Percentiles rank a stretch among this genome's conserved stretches.
phyloP scores from a whole-genome alignment of 1,284 basidiomycete species.

The Volvariella volvacea region DNA sequence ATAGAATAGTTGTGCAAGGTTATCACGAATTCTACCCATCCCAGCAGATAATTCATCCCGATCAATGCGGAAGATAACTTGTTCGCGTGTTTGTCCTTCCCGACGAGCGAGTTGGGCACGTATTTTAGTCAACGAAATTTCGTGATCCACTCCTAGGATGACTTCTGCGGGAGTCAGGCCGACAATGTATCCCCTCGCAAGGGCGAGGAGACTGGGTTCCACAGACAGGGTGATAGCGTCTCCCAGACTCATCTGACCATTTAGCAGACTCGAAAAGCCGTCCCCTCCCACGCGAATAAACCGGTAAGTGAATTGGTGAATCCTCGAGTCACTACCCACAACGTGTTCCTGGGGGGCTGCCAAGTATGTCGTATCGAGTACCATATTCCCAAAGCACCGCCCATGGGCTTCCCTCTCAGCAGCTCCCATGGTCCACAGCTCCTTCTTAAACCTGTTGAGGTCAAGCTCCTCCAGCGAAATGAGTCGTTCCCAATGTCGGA shows the following conservation, averaged over 20 bases:
- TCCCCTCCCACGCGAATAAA: slow-evolving; percentile 13
- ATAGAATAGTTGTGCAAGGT: slow-evolving; percentile 87
- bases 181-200: slow-evolving; percentile 81
- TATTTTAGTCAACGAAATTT: slow-evolving; percentile 53
- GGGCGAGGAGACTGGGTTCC: slow-evolving; percentile 77
- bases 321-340: slow-evolving; percentile 28
- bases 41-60: slow-evolving; percentile 87
- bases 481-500: slow-evolving; percentile 86
- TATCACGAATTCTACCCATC: slow-evolving; percentile 84
- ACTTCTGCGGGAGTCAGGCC: slow-evolving; percentile 62
- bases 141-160: slow-evolving; percentile 77
- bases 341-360: neutral
- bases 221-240: slow-evolving; percentile 85
- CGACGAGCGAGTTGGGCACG: slow-evolving; percentile 27
- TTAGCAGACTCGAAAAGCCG: slow-evolving; percentile 30
- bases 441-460: slow-evolving; percentile 74
- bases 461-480: slow-evolving; percentile 89
- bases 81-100: slow-evolving; percentile 8
- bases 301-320: slow-evolving; percentile 57
- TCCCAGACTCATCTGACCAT: slow-evolving; percentile 71
- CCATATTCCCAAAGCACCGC: slow-evolving; percentile 78
- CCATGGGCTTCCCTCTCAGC: slow-evolving; percentile 74
- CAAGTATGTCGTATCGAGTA: slow-evolving; percentile 37
- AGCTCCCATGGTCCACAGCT: slow-evolving; percentile 91
- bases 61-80: slow-evolving; percentile 80